phyloP scores from a whole-genome alignment of 2,329 filamentous ascomycete genomes.

The Fusarium illudens region DNA sequence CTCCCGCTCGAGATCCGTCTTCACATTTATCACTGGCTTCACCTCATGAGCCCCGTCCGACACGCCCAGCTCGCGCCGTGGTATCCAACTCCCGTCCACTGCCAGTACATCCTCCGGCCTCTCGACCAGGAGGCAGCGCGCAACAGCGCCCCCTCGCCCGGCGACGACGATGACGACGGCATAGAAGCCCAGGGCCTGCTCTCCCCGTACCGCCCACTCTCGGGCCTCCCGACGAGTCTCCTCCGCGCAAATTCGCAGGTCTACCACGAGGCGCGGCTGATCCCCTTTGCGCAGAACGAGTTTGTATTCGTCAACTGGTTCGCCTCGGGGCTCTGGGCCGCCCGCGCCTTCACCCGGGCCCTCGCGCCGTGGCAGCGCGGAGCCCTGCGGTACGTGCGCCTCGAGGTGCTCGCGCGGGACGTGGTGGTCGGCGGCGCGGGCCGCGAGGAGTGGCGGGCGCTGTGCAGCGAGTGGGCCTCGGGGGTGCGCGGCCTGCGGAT shows the following conservation, averaged over 20 bases:
- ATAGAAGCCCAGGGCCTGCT: constrained; percentile 30
- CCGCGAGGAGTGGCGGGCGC: constrained; percentile 46
- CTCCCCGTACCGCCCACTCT: constrained; percentile 48
- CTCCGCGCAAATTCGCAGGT: constrained; percentile 51
- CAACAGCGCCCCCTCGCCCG: too few species aligned
- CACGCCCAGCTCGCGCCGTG: constrained; percentile 51
- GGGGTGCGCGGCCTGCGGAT: constrained; percentile 53
- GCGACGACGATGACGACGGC: neutral
- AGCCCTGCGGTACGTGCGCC: constrained; percentile 50
- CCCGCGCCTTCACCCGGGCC: constrained; percentile 47
- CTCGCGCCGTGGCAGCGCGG: constrained; percentile 54
- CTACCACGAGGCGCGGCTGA: constrained; percentile 51
- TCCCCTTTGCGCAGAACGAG: constrained; percentile 55
- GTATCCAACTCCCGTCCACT: constrained; percentile 49
- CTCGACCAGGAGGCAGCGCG: constrained; percentile 3
- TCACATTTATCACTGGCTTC: constrained; percentile 56
- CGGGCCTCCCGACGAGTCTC: constrained; percentile 52
- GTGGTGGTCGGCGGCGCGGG: constrained; percentile 42
- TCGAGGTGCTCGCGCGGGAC: constrained; percentile 54
- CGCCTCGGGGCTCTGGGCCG: constrained; percentile 54
- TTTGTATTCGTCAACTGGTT: constrained; percentile 59
- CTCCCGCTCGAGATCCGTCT: constrained; percentile 57
- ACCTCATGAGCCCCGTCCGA: constrained; percentile 50
- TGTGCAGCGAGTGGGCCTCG: constrained; percentile 48
- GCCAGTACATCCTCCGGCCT: constrained; percentile 44